Base-by-base conservation (phyloP, 2,329 filamentous ascomycete species). In the Ceratocystis cacaofunesta region DNA sequence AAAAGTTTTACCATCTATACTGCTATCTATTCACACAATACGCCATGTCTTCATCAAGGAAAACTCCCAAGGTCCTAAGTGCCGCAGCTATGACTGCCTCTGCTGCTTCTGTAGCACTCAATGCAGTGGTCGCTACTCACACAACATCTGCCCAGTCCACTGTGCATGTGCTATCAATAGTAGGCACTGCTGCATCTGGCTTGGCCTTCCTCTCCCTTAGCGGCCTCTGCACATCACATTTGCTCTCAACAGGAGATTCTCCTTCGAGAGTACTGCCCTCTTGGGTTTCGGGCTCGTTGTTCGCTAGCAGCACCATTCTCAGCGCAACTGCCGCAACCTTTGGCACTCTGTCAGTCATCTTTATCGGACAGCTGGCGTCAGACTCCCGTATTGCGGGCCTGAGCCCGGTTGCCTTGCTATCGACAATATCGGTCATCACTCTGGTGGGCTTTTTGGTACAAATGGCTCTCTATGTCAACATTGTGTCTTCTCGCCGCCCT, bases 161-260 rank as follows among this genome's bases (percentile, higher is more conserved):
- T 30, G 63, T 67, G n/a, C 66, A 67, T 55, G 55, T 63, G n/a
- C 46, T 65, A 15, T 61, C 66, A 43, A 41, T 67, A 30, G 63
- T 43, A n/a, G 60, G 60, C 55, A 61, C 63, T 7, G 60, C 28
- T 12, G 63, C 65, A 32, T 67, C 66, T 19, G 63, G 66, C 41
- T 32, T 64, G 22, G 65, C 66, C 6, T n/a, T 64, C 6, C 17
- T 64, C 5, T 65, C 63, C 12, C 50, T 67, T 6, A 36, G 63
- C 30, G 63, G 63, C 36, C 60, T 67, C 30, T 46, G 52, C 12
- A 19, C 63, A 32, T 61, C 63, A 15, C 63, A 65, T 50, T 12
- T 65, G 19, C 25, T 62, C 8, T 58, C 55, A 4, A 17, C 55
- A 30, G 3, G 28, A 7, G 32, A 36, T 4, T 30, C 28, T n/a